Evolutionary conservation across 2,329 filamentous ascomycete species (phyloP).

Genomic region (Trichophyton benhamiae): DNA sequence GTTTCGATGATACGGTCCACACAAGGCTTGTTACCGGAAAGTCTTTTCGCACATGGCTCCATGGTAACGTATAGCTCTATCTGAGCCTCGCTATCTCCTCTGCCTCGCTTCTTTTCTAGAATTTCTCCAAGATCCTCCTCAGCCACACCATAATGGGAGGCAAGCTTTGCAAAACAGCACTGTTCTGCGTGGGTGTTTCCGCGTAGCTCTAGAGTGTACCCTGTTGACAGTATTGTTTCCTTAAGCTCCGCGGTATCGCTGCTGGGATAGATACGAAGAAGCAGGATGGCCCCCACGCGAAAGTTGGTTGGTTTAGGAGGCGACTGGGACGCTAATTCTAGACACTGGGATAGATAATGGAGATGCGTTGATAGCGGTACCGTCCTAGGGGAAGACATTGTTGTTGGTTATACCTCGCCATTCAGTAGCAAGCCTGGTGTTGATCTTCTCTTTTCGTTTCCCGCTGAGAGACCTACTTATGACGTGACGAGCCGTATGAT

Average conservation of each 20-base stretch:
- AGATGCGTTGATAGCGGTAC: constrained; percentile 21
- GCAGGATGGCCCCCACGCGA: constrained; percentile 82
- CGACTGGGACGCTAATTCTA: constrained; percentile 64
- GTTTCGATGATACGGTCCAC: constrained; percentile 61
- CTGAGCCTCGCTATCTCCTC: constrained; percentile 26
- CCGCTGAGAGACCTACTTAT: not conserved
- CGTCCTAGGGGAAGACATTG: constrained; percentile 3
- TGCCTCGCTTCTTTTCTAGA: constrained; percentile 19
- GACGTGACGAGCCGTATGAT: not conserved
- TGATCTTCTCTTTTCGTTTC: not conserved
- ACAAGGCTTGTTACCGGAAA: constrained; percentile 42
- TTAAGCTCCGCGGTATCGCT: constrained; percentile 11
- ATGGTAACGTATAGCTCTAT: constrained; percentile 79
- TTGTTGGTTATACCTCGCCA: not conserved
- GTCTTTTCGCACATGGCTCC: constrained; percentile 41
- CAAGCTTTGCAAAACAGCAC: constrained; percentile 66
- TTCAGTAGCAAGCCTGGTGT: not conserved
- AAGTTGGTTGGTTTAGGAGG: constrained; percentile 85
- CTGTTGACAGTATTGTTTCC: constrained; percentile 56
- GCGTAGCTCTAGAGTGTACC: constrained; percentile 78
- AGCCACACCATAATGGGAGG: constrained; percentile 22
- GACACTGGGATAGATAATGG: constrained; percentile 55
- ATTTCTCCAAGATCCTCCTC: constrained; percentile 28
- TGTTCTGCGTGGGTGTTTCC: constrained; percentile 97
- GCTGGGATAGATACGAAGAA: constrained; percentile 30